Base-by-base conservation (phyloP, 2,329 filamentous ascomycete species). In the Claviceps pusilla region DNA sequence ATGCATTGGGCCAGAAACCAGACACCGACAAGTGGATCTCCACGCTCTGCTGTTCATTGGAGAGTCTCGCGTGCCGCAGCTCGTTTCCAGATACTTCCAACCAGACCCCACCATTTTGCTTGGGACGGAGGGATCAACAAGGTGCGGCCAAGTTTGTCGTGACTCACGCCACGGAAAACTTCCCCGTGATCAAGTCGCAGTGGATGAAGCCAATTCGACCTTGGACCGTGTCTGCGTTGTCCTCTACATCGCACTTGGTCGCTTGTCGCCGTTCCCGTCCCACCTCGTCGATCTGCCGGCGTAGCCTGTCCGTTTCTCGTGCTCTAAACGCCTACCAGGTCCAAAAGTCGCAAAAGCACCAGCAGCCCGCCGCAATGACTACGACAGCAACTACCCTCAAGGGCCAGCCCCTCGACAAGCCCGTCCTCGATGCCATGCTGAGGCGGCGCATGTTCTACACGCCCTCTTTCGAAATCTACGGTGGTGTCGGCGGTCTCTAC, bases 381-480 rank as follows among this genome's bases (percentile, higher is more conserved):
- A 69, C 75, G 55, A 68, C 73, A 55, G 75, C 76, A 39, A 93
- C 87, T 60, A 95, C 89, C 57, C 82, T 89, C 67, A 90, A 86
- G 72, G 93, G 91, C 64, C 84, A 95, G 76, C 83, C 87, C 71
- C 84, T 98, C 63, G 89, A 97, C 71, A 83, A 89, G 65, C 74
- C 78, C 56, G 75, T 80, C 55, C 81, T 97, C 65, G 93, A 97
- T 67, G 86, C 83, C 57, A 80, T 97, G 65, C 83, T 97, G 63
- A 83, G 86, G 61, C 86, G 90, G 60, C 86, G 89, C 69, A 77
- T 91, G 73, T 97, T 97, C 77, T 95, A 93, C 73, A 95, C 90
- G 59, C 90, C 90, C 53, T 84, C 89, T 54, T 97, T 96, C 71
- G 93, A 97, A 71, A 91, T 95, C 64, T 97, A 97, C 68, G 87